phyloP scores from a whole-genome alignment of 1,284 basidiomycete genomes.

The Trametes polyzona region DNA sequence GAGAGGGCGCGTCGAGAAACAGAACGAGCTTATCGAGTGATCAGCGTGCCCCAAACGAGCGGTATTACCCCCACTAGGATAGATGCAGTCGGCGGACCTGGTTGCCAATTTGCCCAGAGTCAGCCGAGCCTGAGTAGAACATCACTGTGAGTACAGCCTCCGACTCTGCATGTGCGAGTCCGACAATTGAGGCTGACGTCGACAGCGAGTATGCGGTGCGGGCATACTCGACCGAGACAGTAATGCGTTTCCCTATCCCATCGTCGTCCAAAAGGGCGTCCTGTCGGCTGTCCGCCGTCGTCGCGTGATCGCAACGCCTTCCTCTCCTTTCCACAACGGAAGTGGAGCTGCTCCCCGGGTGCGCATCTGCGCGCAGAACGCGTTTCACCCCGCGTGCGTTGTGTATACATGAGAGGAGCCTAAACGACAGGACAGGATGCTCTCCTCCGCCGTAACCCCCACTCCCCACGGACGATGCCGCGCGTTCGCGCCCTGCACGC shows the following conservation, averaged over 20 bases:
- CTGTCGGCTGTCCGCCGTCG: too few relatives aligned
- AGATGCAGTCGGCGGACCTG: neutral
- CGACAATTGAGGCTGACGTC: too few relatives aligned
- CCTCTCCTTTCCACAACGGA: too few relatives aligned
- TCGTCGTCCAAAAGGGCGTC: too few relatives aligned
- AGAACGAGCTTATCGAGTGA: slow-evolving; percentile 4
- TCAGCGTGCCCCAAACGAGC: neutral
- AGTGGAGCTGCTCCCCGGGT: too few relatives aligned
- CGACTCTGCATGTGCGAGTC: neutral
- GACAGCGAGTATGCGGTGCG: too few relatives aligned
- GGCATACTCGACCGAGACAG: too few relatives aligned
- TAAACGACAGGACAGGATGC: neutral
- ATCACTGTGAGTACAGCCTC: neutral
- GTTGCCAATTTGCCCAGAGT: neutral
- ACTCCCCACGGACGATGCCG: neutral
- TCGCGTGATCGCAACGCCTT: too few relatives aligned
- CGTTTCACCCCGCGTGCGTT: too few relatives aligned
- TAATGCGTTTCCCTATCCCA: too few relatives aligned
- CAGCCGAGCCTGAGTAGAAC: neutral
- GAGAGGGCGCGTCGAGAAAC: neutral
- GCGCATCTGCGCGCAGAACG: too few relatives aligned
- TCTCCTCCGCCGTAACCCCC: neutral
- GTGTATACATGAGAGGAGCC: neutral
- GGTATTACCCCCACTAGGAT: neutral
- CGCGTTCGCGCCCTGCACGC: neutral